Evolutionary conservation across 2,329 filamentous ascomycete species (phyloP).

Genomic region (Aspergillus pseudoviridinutans): DNA sequence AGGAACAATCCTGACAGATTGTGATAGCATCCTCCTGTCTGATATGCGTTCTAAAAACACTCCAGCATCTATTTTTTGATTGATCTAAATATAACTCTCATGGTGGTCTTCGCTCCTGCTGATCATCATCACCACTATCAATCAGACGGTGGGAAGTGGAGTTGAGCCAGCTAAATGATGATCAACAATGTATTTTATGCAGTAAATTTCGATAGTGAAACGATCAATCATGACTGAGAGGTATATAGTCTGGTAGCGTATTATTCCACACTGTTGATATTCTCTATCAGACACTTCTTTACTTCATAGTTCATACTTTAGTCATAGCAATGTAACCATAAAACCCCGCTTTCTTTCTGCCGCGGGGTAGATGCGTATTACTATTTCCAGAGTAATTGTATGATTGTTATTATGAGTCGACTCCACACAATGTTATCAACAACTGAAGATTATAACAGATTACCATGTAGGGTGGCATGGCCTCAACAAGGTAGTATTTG

Average conservation of each 20-base stretch:
- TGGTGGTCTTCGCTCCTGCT: constrained; percentile 9
- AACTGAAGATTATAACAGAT: not conserved
- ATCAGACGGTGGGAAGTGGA: constrained; percentile 2
- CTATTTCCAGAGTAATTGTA: not conserved
- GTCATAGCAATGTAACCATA: constrained; percentile 5
- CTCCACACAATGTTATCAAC: not conserved
- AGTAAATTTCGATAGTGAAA: not conserved
- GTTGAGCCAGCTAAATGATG: not conserved
- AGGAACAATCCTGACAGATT: not conserved
- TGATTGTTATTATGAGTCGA: not conserved
- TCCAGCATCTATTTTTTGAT: not conserved
- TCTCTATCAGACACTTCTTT: not conserved
- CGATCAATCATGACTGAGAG: not conserved
- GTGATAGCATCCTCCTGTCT: not conserved
- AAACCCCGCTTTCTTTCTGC: constrained; percentile 2
- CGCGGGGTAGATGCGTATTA: constrained; percentile 2
- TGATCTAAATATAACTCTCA: not conserved
- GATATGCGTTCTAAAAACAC: not conserved
- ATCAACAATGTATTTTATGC: not conserved
- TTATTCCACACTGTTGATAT: not conserved
- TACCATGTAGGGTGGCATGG: constrained; percentile 1
- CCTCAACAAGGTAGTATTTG: constrained; percentile 7
- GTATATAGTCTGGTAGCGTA: no score
- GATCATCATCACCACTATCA: not conserved
- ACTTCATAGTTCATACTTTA: no score